These are phyloP conservation scores for Berberis vulgaris DNA, from an alignment of 164 flowering plant genomes.

Conservation along the genomic window DNA sequence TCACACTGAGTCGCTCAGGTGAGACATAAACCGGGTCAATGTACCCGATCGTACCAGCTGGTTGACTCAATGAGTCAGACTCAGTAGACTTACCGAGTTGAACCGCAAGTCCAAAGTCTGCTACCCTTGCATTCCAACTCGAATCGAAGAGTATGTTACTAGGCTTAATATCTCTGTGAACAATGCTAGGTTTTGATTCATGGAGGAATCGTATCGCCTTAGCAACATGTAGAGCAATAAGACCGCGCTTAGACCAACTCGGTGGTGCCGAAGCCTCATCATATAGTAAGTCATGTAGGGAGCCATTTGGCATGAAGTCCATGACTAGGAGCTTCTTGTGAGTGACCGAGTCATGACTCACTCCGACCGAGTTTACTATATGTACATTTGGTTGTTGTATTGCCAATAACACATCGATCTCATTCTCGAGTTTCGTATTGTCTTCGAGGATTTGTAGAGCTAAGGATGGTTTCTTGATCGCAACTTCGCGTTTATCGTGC, in stretches of 20 bases:
- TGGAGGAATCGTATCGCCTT: slow-evolving; percentile 46
- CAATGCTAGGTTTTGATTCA: slow-evolving; percentile 16
- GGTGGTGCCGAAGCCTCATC: slow-evolving; percentile 14
- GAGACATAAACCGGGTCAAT: slow-evolving; percentile 57
- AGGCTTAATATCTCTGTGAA: slow-evolving; percentile 67
- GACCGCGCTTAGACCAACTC: slow-evolving; percentile 40
- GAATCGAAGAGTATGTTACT: slow-evolving; percentile 54
- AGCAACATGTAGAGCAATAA: slow-evolving; percentile 42
- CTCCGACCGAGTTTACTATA: slow-evolving; percentile 40
- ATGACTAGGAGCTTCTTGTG: slow-evolving; percentile 36
- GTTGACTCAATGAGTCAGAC: slow-evolving; percentile 15
- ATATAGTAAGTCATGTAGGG: slow-evolving; percentile 48
- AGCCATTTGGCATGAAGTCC: slow-evolving; percentile 66
- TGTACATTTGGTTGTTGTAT: slow-evolving; percentile 14
- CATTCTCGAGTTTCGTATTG: slow-evolving; percentile 47
- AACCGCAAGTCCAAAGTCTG: slow-evolving; percentile 61
- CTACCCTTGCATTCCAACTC: slow-evolving; percentile 39
- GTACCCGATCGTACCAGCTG: slow-evolving; percentile 80
- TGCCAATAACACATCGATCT: slow-evolving; percentile 40
- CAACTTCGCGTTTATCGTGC: slow-evolving; percentile 23
- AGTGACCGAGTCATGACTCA: slow-evolving; percentile 13
- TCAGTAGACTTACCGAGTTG: not conserved
- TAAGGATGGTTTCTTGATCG: slow-evolving; percentile 35
- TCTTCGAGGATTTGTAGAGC: slow-evolving; percentile 33
- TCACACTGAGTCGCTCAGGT: slow-evolving; percentile 44